These are phyloP conservation scores for Globisporangium barbulae DNA, from an alignment of 352 stramenopile genomes.

Conservation along the genomic window DNA sequence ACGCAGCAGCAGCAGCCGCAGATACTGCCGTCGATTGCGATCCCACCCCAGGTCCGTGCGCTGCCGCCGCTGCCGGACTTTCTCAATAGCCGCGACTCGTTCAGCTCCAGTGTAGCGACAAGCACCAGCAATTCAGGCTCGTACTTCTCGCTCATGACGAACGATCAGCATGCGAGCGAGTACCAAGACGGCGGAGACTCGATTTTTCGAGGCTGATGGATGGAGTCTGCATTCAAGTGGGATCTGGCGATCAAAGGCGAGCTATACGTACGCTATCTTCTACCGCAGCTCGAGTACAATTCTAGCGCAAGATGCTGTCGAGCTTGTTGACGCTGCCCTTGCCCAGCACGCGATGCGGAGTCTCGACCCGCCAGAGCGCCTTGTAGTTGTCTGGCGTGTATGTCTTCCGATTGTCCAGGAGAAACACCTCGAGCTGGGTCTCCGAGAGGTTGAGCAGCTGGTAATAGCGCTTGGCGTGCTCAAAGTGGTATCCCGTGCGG, in stretches of 20 bases:
- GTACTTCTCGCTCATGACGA: constrained; percentile 50
- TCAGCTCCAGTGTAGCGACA: constrained; percentile 32
- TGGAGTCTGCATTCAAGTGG: background rate
- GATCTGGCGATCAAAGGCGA: background rate
- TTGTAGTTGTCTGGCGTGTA: constrained; percentile 63
- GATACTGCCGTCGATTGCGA: constrained; percentile 49
- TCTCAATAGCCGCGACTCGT: constrained; percentile 56
- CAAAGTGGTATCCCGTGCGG: constrained; percentile 58
- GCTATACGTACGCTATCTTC: background rate
- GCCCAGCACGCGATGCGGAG: constrained; percentile 61
- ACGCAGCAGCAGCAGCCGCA: constrained; percentile 13
- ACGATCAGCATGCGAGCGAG: constrained; percentile 45
- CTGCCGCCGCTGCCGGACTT: constrained; percentile 63
- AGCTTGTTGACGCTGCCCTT: constrained; percentile 84
- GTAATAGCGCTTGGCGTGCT: constrained; percentile 78
- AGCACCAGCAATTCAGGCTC: constrained; percentile 22
- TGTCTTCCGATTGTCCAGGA: constrained; percentile 66
- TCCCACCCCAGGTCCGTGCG: constrained; percentile 37
- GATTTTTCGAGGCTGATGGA: constrained; percentile 43
- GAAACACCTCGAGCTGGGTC: constrained; percentile 74
- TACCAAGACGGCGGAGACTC: constrained; percentile 32
- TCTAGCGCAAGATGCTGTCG: constrained; percentile 70
- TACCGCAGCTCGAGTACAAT: background rate
- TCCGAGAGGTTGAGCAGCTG: constrained; percentile 68
- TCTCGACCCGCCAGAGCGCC: constrained; percentile 73